Base-by-base conservation (phyloP, 495 filamentous ascomycete species). In the Rhypophila decipiens region DNA sequence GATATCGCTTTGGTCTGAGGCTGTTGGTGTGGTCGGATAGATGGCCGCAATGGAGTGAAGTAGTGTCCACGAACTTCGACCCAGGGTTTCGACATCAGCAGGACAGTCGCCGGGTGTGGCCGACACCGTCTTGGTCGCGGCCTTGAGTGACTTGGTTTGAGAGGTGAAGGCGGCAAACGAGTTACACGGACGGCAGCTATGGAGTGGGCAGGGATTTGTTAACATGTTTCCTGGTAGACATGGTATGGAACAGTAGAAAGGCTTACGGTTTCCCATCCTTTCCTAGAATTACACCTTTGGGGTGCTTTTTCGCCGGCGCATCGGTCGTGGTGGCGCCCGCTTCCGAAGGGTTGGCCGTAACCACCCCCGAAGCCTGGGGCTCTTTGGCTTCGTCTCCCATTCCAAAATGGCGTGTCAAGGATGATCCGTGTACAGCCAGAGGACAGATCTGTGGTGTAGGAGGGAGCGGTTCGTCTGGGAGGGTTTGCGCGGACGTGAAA, bases 201-300 rank as follows among this genome's bases (percentile, higher is more conserved):
- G 24, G 21, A 29, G 7, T 2, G 2, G 4, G 3, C 5, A n/a
- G 11, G 10, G 12, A 17, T 13, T 33, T 37, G 33, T 43, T 24
- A 24, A 7, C 7, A 8, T 7, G 40, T 15, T 7, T 27, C n/a
- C 18, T 48, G 43, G 7, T 5, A 37, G 12, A 37, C 5, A 15
- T 7, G 15, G 5, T 11, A 9, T 37, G 9, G 35, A 15, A 9
- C 13, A 11, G 11, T 21, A 40, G 18, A 10, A n/a, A 23, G 49
- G 57, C 88, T 67, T 74, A 97, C 93, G 91, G 93, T 69, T 96
- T 97, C 38, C 93, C 93, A 73, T 98, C 88, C 55, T 90, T 87
- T 37, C 85, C 93, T 33, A 96, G 70, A 3, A 95, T 78, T 5
- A 95, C 74, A 51, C 90, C 91, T 64, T 89, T 94, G 12, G 87